These are phyloP conservation scores for Phytomonas francai DNA, from an alignment of 208 protist species.

Conservation along the genomic window DNA sequence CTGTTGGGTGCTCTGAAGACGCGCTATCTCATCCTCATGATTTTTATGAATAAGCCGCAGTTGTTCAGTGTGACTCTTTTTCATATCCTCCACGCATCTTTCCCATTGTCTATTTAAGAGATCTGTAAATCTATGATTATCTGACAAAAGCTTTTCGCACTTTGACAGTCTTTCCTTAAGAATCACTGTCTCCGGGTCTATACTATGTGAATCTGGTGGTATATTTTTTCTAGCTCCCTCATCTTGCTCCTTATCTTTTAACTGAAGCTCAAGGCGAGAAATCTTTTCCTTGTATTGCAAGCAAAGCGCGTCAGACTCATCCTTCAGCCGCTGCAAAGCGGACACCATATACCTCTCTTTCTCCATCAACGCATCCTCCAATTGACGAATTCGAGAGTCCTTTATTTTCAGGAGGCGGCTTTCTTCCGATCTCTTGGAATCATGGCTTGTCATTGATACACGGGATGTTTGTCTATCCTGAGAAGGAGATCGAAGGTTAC, in stretches of 20 bases:
- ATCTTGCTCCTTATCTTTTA: slow-evolving; percentile 8
- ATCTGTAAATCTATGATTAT: slow-evolving; percentile 22
- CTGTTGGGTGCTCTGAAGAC: slow-evolving; percentile 34
- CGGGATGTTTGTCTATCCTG: slow-evolving; percentile 13
- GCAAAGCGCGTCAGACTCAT: slow-evolving; percentile 46
- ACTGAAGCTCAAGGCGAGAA: slow-evolving; percentile 17
- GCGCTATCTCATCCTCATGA: slow-evolving; percentile 39
- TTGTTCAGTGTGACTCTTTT: slow-evolving; percentile 27
- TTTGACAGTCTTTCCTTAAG: slow-evolving; percentile 17
- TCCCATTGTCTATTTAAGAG: slow-evolving; percentile 32
- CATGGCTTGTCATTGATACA: slow-evolving; percentile 13
- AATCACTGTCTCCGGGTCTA: slow-evolving; percentile 19
- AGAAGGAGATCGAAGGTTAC: not conserved
- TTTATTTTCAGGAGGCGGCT: slow-evolving; percentile 40
- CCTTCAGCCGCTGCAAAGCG: slow-evolving; percentile 40
- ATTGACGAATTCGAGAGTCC: slow-evolving; percentile 28
- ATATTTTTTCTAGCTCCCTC: not conserved
- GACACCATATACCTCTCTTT: slow-evolving; percentile 56
- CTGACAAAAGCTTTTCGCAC: slow-evolving; percentile 20
- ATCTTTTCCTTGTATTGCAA: slow-evolving; percentile 55
- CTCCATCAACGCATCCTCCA: slow-evolving; percentile 50
- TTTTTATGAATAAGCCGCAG: slow-evolving; percentile 22
- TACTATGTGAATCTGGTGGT: slow-evolving; percentile 4
- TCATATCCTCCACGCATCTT: slow-evolving; percentile 20
- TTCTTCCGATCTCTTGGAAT: slow-evolving; percentile 31